Evolutionary conservation across 1,284 basidiomycete genomes (phyloP), one percentile per base, ranked within the genome.

Genomic region (Flammula alnicola): DNA sequence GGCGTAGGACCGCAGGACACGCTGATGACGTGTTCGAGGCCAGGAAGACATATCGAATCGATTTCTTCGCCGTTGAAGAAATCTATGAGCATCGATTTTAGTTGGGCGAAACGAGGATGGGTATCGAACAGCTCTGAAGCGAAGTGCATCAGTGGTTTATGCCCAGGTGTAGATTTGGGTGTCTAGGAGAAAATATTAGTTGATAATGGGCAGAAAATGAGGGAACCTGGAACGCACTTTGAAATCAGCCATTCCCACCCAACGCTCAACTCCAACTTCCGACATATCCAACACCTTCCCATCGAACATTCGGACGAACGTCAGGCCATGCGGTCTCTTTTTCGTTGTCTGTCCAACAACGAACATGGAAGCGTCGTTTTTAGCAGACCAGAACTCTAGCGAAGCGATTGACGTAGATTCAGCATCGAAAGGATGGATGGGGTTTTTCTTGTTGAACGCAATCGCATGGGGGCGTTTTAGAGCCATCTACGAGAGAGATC

Each of bases 291-390:
- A 75, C 17, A 98, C 83, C 61, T 84, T 78, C 23, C 85, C 81
- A 62, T 98, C 91, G 61, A 90, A 99, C 80, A 90, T 95, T 47
- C 97, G 75, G 10, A 88, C 88, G 62, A 97, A 87, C 2, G 90
- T 86, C 49, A 99, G 68, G 46, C 92, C 88, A 64, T 98, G 81
- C 11, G 95, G 95, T 45, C 95, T 77, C 70, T 99, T 99, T 75
- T 99, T 99, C 41, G 88, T 92, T 63, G 89, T 93, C 63, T 95
- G 90, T 1, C 93, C 96, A 33, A 98, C 77, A 10, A 97, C 73
- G 64, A 98, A 97, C 62, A 99, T 75, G 3, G 86, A 87, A 1
- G 95, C 95, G 62, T 99, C 97, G 72, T 99, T 99, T 75, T 99
- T 99, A 29, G 75, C 64, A 1, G 86, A 77, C 91, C 95, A 99